A percentile compares a stretch with the other conserved stretches of the same genome.
Evolutionary conservation across 805 yeast species (phyloP).

Genomic region (Wickerhamiella vanderwaltii): DNA sequence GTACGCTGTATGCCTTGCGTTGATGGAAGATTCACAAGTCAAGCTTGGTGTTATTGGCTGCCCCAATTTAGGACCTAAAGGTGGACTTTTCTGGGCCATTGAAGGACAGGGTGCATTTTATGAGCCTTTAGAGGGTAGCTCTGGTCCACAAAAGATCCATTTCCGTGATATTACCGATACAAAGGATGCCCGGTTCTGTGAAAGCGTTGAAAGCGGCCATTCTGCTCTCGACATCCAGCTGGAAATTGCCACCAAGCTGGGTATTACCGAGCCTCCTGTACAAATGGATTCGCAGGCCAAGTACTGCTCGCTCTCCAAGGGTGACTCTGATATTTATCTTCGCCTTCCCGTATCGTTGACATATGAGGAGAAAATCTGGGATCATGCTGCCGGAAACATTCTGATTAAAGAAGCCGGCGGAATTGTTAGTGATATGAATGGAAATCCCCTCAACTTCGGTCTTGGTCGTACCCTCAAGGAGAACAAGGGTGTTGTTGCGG

Average conservation of each 20-base stretch:
- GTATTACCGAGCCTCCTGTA: conserved; percentile 46
- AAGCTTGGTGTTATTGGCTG: conserved; percentile 92
- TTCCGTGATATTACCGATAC: conserved; percentile 42
- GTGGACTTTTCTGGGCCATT: conserved; percentile 68
- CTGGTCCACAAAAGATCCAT: conserved; percentile 27
- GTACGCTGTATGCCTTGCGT: conserved; percentile 88
- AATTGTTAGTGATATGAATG: conserved; percentile 70
- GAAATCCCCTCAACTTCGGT: conserved; percentile 66
- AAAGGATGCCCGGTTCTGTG: conserved; percentile 53
- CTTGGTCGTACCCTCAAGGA: conserved; percentile 59
- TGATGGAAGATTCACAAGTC: conserved; percentile 75
- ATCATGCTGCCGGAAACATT: conserved; percentile 92
- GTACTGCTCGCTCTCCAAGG: conserved; percentile 81
- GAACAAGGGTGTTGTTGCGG: conserved; percentile 91
- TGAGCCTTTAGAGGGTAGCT: conserved; percentile 31
- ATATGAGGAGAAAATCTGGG: conserved; percentile 95
- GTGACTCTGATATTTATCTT: conserved; percentile 84
- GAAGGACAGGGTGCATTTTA: conserved; percentile 56
- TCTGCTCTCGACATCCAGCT: conserved; percentile 83
- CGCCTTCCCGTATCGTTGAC: conserved; percentile 67
- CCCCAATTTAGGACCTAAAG: conserved; percentile 65
- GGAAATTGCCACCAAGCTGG: conserved; percentile 50
- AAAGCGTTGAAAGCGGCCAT: conserved; percentile 92
- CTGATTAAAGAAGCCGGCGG: conserved; percentile 89
- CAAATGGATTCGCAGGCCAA: conserved; percentile 94